Base-by-base conservation (phyloP, 1,284 basidiomycete species). In the Ustilago hordei region DNA sequence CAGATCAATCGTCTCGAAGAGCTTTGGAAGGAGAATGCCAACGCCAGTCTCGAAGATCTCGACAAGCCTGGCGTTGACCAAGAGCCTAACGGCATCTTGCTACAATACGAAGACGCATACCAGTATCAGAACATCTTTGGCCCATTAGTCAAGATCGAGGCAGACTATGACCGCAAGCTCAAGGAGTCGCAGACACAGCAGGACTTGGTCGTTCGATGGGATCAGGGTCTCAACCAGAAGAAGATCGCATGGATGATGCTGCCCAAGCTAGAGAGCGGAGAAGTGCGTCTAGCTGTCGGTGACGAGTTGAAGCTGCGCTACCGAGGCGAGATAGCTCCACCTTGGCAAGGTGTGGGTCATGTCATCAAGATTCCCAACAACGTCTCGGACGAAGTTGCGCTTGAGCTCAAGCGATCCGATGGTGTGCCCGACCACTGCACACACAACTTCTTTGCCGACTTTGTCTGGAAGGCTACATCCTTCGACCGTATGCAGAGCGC, bases 321-420 rank as follows among this genome's bases (percentile, higher is more conserved):
- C 85, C 89, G 91, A 38, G 97, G 96, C 9, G 93, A 95, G 82
- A 80, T 95, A 84, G 91, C 94, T 82, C 62, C 66, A 8, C 65
- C 73, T 9, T 99, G 97, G 97, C 95, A 99, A 83, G 95, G 95
- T 1, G 92, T 95, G 23, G 96, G 97, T 0, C 95, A 98, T 87
- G 97, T 99, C 76, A 92, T 98, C 89, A 99, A 99, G 89, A 95
- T 98, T 64, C 96, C 96, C n/a, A 98, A 99, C 88, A 98, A 98
- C 86, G 92, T 97, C 15, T 98, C 95, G 15, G 97, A 99, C 86
- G 97, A 99, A 88, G 95, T 99, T 85, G 95, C 92, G 5, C 89
- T 99, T 70, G 97, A 99, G 87, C 89, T 99, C 53, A 90, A 95
- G 69, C 89, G 93, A 60, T 91, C 93, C 6, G 95, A 98, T 76